Evolutionary conservation across 257 asterid species (phyloP).

Genomic region (Solanum paucissectum): DNA sequence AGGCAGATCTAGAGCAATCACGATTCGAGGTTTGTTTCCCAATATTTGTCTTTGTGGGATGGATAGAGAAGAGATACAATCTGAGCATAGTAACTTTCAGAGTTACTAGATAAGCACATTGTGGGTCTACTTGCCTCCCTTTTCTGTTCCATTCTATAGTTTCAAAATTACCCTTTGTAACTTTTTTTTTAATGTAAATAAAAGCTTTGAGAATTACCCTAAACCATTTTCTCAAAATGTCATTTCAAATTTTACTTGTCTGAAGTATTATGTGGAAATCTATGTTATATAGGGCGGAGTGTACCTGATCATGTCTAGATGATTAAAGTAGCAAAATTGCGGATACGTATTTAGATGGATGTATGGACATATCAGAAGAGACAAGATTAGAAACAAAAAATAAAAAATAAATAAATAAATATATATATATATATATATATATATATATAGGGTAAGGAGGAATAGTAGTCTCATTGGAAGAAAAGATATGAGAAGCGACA

Average conservation of each 20-base stretch:
- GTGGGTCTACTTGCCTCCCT: slow-evolving; percentile 8
- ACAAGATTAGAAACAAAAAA: background rate
- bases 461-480: background rate
- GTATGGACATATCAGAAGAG: background rate
- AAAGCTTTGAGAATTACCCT: background rate
- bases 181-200: background rate
- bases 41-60: background rate
- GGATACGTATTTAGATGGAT: background rate
- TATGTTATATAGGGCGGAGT: background rate
- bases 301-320: rapidly evolving
- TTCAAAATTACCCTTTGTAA: background rate
- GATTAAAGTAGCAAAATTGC: background rate
- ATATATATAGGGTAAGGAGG: rapidly evolving
- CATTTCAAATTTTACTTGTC: background rate
- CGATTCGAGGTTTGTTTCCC: background rate
- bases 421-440: too few species aligned
- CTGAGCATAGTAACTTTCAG: slow-evolving; percentile 1
- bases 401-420: too few species aligned
- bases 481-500: rapidly evolving
- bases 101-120: background rate
- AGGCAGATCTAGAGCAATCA: rapidly evolving
- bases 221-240: background rate
- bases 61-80: background rate
- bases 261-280: background rate
- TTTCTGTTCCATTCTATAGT: background rate